Percentiles rank a stretch among this genome's conserved stretches.
phyloP scores from a whole-genome alignment of 208 protist species.

The Leptomonas seymouri region DNA sequence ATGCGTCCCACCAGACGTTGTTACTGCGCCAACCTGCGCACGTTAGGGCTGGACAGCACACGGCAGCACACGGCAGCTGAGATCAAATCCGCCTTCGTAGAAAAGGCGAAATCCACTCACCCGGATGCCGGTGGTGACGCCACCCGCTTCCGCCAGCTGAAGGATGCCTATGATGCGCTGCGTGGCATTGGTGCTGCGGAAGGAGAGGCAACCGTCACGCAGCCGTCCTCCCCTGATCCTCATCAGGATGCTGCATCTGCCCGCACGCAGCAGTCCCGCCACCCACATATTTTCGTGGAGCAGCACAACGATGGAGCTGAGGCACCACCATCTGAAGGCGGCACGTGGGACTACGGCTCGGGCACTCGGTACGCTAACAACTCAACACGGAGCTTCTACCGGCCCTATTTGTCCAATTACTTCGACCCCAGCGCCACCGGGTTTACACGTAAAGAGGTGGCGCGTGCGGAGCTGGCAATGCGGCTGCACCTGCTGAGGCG shows the following conservation, averaged over 20 bases:
- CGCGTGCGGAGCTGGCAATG: slow-evolving; percentile 24
- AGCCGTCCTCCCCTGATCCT: background rate
- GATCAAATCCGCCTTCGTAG: slow-evolving; percentile 39
- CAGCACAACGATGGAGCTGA: slow-evolving; percentile 10
- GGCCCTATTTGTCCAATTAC: slow-evolving; percentile 35
- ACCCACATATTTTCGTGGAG: slow-evolving; percentile 22
- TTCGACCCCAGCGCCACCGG: slow-evolving; percentile 32
- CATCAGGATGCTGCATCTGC: background rate
- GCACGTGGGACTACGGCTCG: slow-evolving; percentile 26
- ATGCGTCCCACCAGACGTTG: background rate
- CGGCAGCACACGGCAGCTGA: slow-evolving; percentile 28
- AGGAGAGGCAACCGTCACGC: background rate
- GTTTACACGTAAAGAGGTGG: slow-evolving; percentile 44
- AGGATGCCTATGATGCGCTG: slow-evolving; percentile 40
- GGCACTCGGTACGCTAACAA: slow-evolving; percentile 28
- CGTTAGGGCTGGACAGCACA: slow-evolving; percentile 29
- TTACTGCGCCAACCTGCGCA: slow-evolving; percentile 14
- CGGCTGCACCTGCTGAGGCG: slow-evolving; percentile 16
- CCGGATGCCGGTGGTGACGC: slow-evolving; percentile 48
- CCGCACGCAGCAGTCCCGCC: background rate
- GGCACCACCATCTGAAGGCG: background rate
- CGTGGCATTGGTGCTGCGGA: background rate
- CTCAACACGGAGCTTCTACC: slow-evolving; percentile 49
- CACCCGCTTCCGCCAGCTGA: slow-evolving; percentile 40
- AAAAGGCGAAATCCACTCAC: slow-evolving; percentile 37